Evolutionary conservation across 208 protist species (phyloP).

Genomic region (Porcisia hertigi): DNA sequence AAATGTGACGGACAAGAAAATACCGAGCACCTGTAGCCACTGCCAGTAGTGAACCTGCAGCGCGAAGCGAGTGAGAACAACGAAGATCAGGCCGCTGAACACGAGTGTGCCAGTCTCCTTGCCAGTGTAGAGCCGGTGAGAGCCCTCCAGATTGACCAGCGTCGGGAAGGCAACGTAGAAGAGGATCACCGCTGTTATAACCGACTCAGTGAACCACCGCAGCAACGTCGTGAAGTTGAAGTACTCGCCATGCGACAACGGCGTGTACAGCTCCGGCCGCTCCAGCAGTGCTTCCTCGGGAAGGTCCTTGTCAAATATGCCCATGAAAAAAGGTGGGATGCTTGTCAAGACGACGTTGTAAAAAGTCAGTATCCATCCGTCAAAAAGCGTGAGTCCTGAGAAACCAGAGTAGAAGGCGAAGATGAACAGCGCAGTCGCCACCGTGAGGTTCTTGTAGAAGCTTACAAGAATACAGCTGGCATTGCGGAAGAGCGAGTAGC

Average conservation of each 20-base stretch:
- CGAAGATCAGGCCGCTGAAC: conserved; percentile 67
- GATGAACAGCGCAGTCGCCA: conserved; percentile 90
- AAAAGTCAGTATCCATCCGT: conserved; percentile 88
- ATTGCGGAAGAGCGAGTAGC: conserved; percentile 94
- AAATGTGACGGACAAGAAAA: conserved; percentile 54
- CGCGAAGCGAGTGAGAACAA: conserved; percentile 68
- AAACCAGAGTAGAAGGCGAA: conserved; percentile 90
- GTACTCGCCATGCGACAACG: conserved; percentile 71
- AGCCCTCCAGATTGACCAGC: conserved; percentile 24
- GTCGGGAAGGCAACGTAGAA: conserved; percentile 73
- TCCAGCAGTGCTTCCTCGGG: conserved; percentile 61
- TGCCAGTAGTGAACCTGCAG: conserved; percentile 82
- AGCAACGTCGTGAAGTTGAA: conserved; percentile 55
- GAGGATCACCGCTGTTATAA: conserved; percentile 59
- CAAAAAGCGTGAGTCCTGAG: conserved; percentile 89
- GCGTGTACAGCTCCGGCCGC: conserved; percentile 75
- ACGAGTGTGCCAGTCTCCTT: conserved; percentile 60
- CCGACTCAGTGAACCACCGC: conserved; percentile 64
- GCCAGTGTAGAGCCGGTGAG: conserved; percentile 48
- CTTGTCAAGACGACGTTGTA: conserved; percentile 91
- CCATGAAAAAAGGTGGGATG: conserved; percentile 88
- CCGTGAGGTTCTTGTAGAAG: conserved; percentile 98
- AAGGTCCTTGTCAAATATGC: conserved; percentile 94
- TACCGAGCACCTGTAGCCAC: conserved; percentile 61
- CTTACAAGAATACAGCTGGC: conserved; percentile 92